Evolutionary conservation across 2,329 filamentous ascomycete genomes (phyloP), one percentile per base, ranked within the genome.

Genomic region (Paraphoma chrysanthemicola): DNA sequence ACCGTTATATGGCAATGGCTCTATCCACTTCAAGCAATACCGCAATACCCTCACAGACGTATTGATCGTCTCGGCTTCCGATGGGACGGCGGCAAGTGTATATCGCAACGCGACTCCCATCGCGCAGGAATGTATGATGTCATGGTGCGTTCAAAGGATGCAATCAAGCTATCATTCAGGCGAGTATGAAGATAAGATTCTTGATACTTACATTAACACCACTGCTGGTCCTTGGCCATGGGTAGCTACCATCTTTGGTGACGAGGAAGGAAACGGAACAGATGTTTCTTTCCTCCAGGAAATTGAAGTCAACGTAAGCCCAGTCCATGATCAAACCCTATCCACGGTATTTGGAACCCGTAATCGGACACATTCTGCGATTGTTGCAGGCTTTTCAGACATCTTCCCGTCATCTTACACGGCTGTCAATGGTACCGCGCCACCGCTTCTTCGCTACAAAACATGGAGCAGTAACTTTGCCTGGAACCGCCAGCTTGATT

Each of bases 141-240:
- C 59, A 1, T 73, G 65, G 67, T 73, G 69, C 36, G 62, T 72
- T 4, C 59, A 69, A 33, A 57, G 38, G 2, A 54, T 73, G 2
- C 14, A 53, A 5, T 71, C 68, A 1, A 55, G 60, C 0, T 72
- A 69, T 16, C 23, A 29, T 6, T 42, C 16, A 16, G 68, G 54
- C 4, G 39, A 11, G 4, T 67, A 70, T 36, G 16, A 23, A 4
- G 67, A 67, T 42, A 51, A 64, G 6, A 45, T 63, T 14, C 44
- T 57, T 0, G 11, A 59, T 2, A 53, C 30, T 0, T 52, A 58
- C 29, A n/a, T 50, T 11, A 63, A 65, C 31, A 56, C 56, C 4
- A 62, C 59, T 6, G 8, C 14, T 18, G 55, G 56, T 3, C 41
- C 47, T 8, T 51, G 17, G 31, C 62, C 63, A 14, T 69, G 58